These are phyloP conservation scores for Penicillium sp. DNA, from an alignment of 2,329 filamentous ascomycete species.

Conservation along the genomic window DNA sequence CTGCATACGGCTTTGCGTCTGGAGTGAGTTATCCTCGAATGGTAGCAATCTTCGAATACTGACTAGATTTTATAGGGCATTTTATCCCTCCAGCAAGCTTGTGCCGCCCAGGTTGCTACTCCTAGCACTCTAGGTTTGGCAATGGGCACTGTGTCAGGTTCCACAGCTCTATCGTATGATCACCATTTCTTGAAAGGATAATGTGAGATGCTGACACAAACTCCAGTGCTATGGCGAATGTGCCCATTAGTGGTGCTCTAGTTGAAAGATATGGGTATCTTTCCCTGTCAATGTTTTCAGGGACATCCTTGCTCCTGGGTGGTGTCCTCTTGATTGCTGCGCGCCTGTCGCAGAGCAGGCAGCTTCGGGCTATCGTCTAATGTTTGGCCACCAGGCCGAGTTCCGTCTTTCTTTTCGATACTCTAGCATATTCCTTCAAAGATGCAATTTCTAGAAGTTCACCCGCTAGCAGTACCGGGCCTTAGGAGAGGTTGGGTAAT, in stretches of 20 bases:
- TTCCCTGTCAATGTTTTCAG: slow-evolving; percentile 41
- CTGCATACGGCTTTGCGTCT: slow-evolving; percentile 48
- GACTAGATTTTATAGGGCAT: slow-evolving; percentile 36
- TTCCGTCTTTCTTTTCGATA: background rate
- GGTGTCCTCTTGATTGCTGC: slow-evolving; percentile 14
- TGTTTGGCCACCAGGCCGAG: background rate
- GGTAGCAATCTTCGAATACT: background rate
- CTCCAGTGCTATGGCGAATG: slow-evolving; percentile 40
- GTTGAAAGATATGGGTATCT: slow-evolving; percentile 41
- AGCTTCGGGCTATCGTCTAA: slow-evolving; percentile 7
- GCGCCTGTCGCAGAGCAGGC: slow-evolving; percentile 8
- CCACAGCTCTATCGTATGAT: slow-evolving; percentile 44
- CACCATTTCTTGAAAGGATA: background rate
- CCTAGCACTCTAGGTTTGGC: slow-evolving; percentile 41
- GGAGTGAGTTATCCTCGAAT: slow-evolving; percentile 32
- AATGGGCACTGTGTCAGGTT: slow-evolving; percentile 44
- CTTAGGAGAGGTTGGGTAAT: background rate
- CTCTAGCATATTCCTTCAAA: background rate
- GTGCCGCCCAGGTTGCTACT: slow-evolving; percentile 44
- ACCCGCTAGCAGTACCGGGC: background rate
- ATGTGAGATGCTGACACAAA: background rate
- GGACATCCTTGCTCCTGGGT: slow-evolving; percentile 32
- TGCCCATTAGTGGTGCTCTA: slow-evolving; percentile 44
- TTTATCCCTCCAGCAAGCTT: slow-evolving; percentile 48
- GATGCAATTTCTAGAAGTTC: too few species aligned